These are phyloP conservation scores for Ceriops zippeliana DNA, from an alignment of 345 rosid species.

Conservation along the genomic window DNA sequence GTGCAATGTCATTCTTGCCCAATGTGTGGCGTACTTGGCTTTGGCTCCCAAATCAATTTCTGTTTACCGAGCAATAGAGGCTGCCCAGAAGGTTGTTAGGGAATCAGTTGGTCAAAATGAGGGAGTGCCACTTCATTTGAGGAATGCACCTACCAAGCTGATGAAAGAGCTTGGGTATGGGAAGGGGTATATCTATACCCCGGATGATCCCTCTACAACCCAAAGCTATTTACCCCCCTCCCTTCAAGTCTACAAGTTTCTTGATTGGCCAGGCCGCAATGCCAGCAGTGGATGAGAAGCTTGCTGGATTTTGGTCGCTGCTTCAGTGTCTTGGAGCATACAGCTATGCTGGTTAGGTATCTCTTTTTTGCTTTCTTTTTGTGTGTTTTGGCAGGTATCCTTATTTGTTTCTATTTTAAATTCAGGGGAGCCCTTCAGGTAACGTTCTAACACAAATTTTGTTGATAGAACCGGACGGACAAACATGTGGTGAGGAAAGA, in stretches of 20 bases:
- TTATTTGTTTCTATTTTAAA: too few relatives aligned
- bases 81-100: slow-evolving; percentile 64
- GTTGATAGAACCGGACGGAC: too few relatives aligned
- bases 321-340: background rate
- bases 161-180: slow-evolving; percentile 83
- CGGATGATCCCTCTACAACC: slow-evolving; percentile 47
- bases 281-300: slow-evolving; percentile 16
- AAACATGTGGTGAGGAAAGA: too few relatives aligned
- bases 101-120: slow-evolving; percentile 78
- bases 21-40: slow-evolving; percentile 75
- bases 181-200: slow-evolving; percentile 72
- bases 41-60: slow-evolving; percentile 73
- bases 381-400: too few relatives aligned
- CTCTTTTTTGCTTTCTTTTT: background rate
- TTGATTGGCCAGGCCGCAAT: slow-evolving; percentile 52
- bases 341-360: background rate
- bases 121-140: slow-evolving; percentile 78
- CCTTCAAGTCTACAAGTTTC: slow-evolving; percentile 62
- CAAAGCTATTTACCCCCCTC: slow-evolving; percentile 67
- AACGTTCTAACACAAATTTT: too few relatives aligned
- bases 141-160: slow-evolving; percentile 79
- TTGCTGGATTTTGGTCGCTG: background rate
- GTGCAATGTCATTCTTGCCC: slow-evolving; percentile 73
- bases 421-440: too few relatives aligned
- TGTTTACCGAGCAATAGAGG: slow-evolving; percentile 58